Percentiles rank a stretch among this genome's conserved stretches.
These are phyloP conservation scores for Tolypocladium tropicale DNA, from an alignment of 2,329 filamentous ascomycete species.

Conservation along the genomic window DNA sequence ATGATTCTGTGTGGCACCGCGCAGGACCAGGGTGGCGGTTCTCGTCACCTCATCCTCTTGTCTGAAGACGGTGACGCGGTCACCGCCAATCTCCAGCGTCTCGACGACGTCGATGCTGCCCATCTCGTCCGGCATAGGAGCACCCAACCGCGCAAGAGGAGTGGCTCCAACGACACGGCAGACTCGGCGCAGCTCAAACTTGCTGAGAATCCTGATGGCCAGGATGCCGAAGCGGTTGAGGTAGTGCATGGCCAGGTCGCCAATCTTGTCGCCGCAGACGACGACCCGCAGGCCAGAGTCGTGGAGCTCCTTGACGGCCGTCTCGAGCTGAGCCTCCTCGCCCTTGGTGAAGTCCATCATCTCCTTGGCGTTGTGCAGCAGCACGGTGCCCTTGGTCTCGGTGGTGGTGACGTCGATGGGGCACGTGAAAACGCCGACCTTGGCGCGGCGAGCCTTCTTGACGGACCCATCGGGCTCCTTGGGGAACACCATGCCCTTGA, in stretches of 20 bases:
- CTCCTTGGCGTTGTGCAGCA: conserved; percentile 94
- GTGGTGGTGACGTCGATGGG: conserved; percentile 93
- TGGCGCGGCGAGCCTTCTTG: conserved; percentile 87
- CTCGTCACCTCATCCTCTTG: conserved; percentile 89
- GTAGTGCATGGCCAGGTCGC: conserved; percentile 94
- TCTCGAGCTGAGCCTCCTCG: conserved; percentile 86
- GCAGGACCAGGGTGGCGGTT: conserved; percentile 87
- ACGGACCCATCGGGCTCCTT: conserved; percentile 86
- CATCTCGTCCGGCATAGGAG: conserved; percentile 99
- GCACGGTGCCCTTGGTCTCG: conserved; percentile 96
- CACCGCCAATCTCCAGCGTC: conserved; percentile 93
- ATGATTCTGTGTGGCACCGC: conserved; percentile 95
- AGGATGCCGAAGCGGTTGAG: conserved; percentile 95
- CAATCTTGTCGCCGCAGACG: conserved; percentile 84
- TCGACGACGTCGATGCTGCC: conserved; percentile 89
- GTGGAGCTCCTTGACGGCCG: conserved; percentile 86
- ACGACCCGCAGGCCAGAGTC: conserved; percentile 89
- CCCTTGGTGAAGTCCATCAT: conserved; percentile 98
- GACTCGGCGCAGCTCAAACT: conserved; percentile 90
- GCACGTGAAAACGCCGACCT: conserved; percentile 95
- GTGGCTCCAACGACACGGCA: conserved; percentile 96
- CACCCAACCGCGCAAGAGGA: conserved; percentile 87
- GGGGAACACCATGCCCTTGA: conserved; percentile 97
- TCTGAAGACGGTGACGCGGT: conserved; percentile 95
- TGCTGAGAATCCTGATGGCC: conserved; percentile 92